Evolutionary conservation across 208 protist genomes (phyloP).

Genomic region (Crithidia mellificae): DNA sequence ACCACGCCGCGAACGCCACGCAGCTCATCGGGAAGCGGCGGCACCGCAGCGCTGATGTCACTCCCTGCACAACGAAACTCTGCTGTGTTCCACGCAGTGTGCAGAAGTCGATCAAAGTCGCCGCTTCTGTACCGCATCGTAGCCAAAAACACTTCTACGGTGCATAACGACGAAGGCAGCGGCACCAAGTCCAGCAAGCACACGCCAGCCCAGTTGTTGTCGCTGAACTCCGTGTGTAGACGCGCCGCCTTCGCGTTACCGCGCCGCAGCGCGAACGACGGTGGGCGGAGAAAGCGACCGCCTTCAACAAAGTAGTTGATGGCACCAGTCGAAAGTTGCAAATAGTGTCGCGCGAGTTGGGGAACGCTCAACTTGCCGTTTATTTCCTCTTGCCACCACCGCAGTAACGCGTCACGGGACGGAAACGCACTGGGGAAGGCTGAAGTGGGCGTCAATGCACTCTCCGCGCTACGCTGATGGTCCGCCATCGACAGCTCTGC

Average conservation of each 20-base stretch:
- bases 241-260: neutral
- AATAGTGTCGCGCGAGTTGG: constrained; percentile 1
- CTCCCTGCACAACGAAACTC: no score
- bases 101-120: neutral
- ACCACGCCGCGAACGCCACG: constrained; percentile 21
- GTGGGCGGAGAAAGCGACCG: constrained; percentile 20
- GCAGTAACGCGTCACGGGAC: neutral
- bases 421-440: no score
- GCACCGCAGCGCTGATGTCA: neutral
- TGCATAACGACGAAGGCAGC: constrained; percentile 24
- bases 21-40: constrained; percentile 23
- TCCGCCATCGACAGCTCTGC: no score
- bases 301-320: constrained; percentile 30
- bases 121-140: constrained; percentile 2
- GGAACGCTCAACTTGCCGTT: constrained; percentile 7
- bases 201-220: constrained; percentile 25
- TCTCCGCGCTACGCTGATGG: no score
- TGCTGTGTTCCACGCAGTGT: no score
- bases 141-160: constrained; percentile 11
- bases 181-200: constrained; percentile 32
- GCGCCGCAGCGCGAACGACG: constrained; percentile 11
- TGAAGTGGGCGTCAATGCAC: no score
- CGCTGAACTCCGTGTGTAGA: constrained; percentile 10
- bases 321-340: constrained; percentile 19
- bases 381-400: constrained; percentile 3